Evolutionary conservation across 2,329 filamentous ascomycete genomes (phyloP), one percentile per base, ranked within the genome.

Genomic region (Ilyonectria robusta): DNA sequence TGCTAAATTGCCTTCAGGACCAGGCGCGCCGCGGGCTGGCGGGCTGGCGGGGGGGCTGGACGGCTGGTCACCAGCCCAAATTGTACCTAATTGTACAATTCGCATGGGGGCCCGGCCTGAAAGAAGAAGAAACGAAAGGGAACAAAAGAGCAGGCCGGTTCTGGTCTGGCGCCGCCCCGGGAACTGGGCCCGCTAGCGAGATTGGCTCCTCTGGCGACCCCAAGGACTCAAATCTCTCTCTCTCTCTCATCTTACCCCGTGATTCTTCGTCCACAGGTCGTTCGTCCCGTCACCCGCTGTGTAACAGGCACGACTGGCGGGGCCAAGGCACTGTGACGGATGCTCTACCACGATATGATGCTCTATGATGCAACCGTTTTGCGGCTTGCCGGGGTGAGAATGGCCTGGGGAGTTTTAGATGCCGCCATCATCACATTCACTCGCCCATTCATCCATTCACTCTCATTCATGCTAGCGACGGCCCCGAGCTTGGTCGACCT

Each of bases 131-230:
- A 62, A 66, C 47, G 59, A 62, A 46, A 55, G 59, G 48, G 59
- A 66, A 66, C 57, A 47, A 62, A 53, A 48, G 44, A 50, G 46
- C 62, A 42, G 48, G 33, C 31, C 17, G 26, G 29, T 35, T 51
- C 48, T 33, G 17, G 58, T 37, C 61, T 42, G 37, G 48, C 40
- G 50, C 48, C 37, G 50, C 48, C 37, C 58, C 59, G 40, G 48
- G 50, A 62, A 17, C 55, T 50, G 58, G 53, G 37, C 63, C 46
- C 65, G 42, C 62, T 61, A 61, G 58, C 62, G 66, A 65, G 62
- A 68, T 68, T 68, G 62, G 53, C 46, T 26, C 10, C 19, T 51
- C n/a, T 33, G 50, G 50, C 21, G 50, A 21, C 50, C 50, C n/a
- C 23, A 35, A 21, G n/a, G n/a, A 19, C n/a, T 19, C 44, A 10